Conservation (phyloP, 257 asterid genomes). For the Solanum bulbocastanum region DNA sequence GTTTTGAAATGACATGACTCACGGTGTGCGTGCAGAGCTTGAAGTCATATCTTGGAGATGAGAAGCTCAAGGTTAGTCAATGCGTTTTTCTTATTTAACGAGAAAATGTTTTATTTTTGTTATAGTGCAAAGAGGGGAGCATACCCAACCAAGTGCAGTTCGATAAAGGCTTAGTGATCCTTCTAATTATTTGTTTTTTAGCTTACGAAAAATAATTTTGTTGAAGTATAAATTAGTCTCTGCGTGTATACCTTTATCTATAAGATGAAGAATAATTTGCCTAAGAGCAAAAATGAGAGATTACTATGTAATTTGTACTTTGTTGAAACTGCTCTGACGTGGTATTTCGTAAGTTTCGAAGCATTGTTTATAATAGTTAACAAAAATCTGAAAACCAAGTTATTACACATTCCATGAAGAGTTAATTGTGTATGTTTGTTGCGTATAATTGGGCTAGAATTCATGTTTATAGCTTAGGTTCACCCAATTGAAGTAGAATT, state of each 20-base stretch:
- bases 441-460: neutral
- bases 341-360: neutral
- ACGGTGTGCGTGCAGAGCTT: constrained; percentile 62
- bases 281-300: neutral
- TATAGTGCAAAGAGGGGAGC: neutral
- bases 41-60: constrained; percentile 78
- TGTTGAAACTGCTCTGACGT: neutral
- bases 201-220: neutral
- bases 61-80: constrained; percentile 72
- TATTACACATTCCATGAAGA: neutral
- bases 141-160: neutral
- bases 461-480: neutral
- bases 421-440: neutral
- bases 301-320: neutral
- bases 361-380: neutral
- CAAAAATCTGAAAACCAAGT: neutral
- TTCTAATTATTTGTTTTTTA: neutral
- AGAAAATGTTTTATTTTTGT: neutral
- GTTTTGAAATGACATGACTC: neutral
- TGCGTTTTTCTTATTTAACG: neutral
- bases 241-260: neutral
- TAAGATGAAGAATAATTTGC: neutral
- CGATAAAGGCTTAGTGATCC: neutral
- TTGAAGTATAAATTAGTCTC: neutral
- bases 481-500: neutral